phyloP scores from a whole-genome alignment of 805 yeast species.

The Henningerozyma blattae region DNA sequence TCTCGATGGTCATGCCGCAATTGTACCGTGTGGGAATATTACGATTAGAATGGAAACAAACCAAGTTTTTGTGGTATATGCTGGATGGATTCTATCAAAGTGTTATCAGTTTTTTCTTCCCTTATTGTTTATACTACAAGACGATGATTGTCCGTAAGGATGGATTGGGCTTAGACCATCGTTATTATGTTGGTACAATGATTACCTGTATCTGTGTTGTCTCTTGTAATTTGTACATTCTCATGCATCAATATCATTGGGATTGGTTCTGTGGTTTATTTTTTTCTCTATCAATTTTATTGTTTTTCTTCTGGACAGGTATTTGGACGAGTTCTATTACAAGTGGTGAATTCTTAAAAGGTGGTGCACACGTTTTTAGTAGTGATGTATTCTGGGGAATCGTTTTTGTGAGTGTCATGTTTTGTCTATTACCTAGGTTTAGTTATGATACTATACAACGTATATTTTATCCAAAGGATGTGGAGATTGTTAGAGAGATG shows the following conservation, averaged over 20 bases:
- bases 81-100: conserved; percentile 73
- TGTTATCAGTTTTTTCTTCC: conserved; percentile 60
- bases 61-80: conserved; percentile 64
- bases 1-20: conserved; percentile 63
- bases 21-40: conserved; percentile 62
- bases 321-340: conserved; percentile 51
- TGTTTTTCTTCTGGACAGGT: conserved; percentile 71
- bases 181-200: conserved; percentile 60
- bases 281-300: conserved; percentile 42
- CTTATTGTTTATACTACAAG: conserved; percentile 40
- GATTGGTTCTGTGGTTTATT: conserved; percentile 60
- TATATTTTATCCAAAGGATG: conserved; percentile 49
- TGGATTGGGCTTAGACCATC: conserved; percentile 54
- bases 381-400: conserved; percentile 56
- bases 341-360: conserved; percentile 54
- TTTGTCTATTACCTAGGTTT: conserved; percentile 60
- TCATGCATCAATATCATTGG: conserved; percentile 67
- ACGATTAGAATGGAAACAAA: conserved; percentile 60
- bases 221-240: conserved; percentile 53
- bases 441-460: conserved; percentile 42
- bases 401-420: conserved; percentile 45
- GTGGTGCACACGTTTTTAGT: conserved; percentile 57
- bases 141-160: conserved; percentile 35
- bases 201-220: conserved; percentile 58
- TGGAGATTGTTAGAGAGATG: conserved; percentile 66